Conservation (phyloP, 371 early-diverging fungal genomes). For the Smittium mucronatum region DNA sequence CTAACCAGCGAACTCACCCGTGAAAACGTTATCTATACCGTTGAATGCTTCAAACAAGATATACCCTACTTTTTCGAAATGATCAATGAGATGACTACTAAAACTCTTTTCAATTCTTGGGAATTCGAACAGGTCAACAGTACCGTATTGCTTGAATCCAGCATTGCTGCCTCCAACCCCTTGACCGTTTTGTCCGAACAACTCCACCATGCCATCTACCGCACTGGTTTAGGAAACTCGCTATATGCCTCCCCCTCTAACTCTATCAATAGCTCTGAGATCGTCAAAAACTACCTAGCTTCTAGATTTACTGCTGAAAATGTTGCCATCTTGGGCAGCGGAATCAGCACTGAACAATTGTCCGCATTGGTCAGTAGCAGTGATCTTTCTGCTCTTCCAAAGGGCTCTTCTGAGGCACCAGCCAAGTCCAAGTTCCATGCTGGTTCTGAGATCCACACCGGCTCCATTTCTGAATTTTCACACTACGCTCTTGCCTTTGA, state of each 20-base stretch:
- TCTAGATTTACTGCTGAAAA: constrained; percentile 53
- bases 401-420: constrained; percentile 35
- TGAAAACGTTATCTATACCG: constrained; percentile 70
- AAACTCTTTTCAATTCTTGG: constrained; percentile 71
- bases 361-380: constrained; percentile 26
- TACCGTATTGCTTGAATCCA: constrained; percentile 52
- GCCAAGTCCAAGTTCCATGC: constrained; percentile 48
- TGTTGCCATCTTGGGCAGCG: constrained; percentile 75
- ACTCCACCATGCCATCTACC: constrained; percentile 84
- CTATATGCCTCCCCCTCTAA: constrained; percentile 57
- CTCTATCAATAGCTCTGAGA: constrained; percentile 42
- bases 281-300: constrained; percentile 58
- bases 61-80: constrained; percentile 77
- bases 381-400: constrained; percentile 16
- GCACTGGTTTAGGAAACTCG: constrained; percentile 88
- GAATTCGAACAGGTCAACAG: constrained; percentile 67
- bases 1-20: constrained; percentile 66
- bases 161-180: constrained; percentile 51
- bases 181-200: constrained; percentile 57
- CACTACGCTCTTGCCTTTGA: constrained; percentile 70
- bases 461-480: constrained; percentile 34
- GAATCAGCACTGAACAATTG: constrained; percentile 60
- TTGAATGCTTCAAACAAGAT: constrained; percentile 83
- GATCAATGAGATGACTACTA: constrained; percentile 59
- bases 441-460: constrained; percentile 76